These are phyloP conservation scores for Paraconiothyrium sp. DNA, from an alignment of 2,329 filamentous ascomycete genomes.

Conservation along the genomic window DNA sequence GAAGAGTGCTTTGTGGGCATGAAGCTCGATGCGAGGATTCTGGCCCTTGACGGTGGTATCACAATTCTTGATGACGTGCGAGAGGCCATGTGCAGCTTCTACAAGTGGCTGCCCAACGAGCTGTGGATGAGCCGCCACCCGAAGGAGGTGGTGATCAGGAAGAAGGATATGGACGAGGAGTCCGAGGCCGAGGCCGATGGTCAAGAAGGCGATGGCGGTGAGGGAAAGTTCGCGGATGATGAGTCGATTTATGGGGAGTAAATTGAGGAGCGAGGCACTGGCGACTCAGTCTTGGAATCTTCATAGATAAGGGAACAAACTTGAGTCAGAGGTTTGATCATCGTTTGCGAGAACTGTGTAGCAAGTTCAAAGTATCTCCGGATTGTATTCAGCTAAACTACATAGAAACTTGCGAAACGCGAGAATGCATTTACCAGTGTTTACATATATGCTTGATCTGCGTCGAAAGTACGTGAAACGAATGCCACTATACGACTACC, in stretches of 20 bases:
- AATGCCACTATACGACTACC: too few relatives aligned
- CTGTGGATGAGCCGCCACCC: slow-evolving; percentile 44
- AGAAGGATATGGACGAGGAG: slow-evolving; percentile 22
- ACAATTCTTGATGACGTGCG: slow-evolving; percentile 50
- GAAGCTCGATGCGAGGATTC: slow-evolving; percentile 53
- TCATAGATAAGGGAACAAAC: too few relatives aligned
- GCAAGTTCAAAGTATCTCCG: too few relatives aligned
- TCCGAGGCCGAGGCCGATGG: slow-evolving; percentile 4
- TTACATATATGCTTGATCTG: too few relatives aligned
- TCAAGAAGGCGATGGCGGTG: slow-evolving; percentile 16
- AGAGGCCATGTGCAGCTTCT: slow-evolving; percentile 55
- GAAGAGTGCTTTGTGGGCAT: slow-evolving; percentile 68
- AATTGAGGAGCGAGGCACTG: neutral
- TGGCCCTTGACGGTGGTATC: slow-evolving; percentile 37
- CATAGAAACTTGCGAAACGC: too few relatives aligned
- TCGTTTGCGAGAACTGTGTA: too few relatives aligned
- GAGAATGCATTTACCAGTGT: too few relatives aligned
- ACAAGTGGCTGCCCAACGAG: slow-evolving; percentile 56
- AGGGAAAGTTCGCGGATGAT: slow-evolving; percentile 22
- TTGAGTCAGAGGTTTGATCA: too few relatives aligned
- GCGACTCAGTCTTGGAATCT: too few relatives aligned
- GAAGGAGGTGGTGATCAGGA: slow-evolving; percentile 36
- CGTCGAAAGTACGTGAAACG: too few relatives aligned
- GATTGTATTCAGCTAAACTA: too few relatives aligned
- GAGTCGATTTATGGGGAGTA: slow-evolving; percentile 20